Evolutionary conservation across 768 basidiomycete species (phyloP).

Genomic region (Mycena maculata): DNA sequence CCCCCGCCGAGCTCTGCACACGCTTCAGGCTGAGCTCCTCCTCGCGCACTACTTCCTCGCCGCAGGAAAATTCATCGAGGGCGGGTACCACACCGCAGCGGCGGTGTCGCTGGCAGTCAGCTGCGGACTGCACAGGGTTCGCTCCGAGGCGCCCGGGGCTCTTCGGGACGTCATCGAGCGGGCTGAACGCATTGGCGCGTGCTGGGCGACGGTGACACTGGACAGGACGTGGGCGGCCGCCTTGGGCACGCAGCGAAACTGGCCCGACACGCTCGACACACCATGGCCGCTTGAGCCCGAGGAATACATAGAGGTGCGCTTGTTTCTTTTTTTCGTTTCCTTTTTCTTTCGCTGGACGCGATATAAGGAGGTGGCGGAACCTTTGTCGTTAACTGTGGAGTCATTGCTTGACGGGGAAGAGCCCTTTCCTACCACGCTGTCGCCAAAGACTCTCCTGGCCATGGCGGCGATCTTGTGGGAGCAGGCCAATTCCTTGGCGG

Average conservation of each 20-base stretch:
- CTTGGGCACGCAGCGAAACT: conserved; percentile 30
- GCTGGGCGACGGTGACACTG: conserved; percentile 50
- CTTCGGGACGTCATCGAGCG: conserved; percentile 47
- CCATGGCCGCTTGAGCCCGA: conserved; percentile 53
- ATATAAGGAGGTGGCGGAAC: background rate
- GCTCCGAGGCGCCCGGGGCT: conserved; percentile 42
- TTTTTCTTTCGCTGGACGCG: background rate
- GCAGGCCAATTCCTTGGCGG: conserved; percentile 1
- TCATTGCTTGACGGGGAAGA: background rate
- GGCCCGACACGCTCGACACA: conserved; percentile 39
- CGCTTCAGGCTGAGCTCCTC: conserved; percentile 66
- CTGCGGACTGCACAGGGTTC: conserved; percentile 52
- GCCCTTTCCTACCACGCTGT: background rate
- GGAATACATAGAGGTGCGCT: conserved; percentile 47
- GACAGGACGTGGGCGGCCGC: conserved; percentile 58
- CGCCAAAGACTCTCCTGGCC: conserved; percentile 12
- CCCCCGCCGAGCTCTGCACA: conserved; percentile 54
- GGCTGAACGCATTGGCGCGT: conserved; percentile 50
- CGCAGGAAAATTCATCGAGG: conserved; percentile 60
- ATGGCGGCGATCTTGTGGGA: conserved; percentile 26
- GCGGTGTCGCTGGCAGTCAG: conserved; percentile 50
- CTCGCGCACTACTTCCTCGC: conserved; percentile 67
- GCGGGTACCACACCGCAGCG: conserved; percentile 52
- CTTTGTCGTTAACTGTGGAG: background rate
- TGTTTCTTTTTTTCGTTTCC: background rate